Base-by-base conservation (phyloP, 2,329 filamentous ascomycete species). In the Aspergillus quadricinctus region DNA sequence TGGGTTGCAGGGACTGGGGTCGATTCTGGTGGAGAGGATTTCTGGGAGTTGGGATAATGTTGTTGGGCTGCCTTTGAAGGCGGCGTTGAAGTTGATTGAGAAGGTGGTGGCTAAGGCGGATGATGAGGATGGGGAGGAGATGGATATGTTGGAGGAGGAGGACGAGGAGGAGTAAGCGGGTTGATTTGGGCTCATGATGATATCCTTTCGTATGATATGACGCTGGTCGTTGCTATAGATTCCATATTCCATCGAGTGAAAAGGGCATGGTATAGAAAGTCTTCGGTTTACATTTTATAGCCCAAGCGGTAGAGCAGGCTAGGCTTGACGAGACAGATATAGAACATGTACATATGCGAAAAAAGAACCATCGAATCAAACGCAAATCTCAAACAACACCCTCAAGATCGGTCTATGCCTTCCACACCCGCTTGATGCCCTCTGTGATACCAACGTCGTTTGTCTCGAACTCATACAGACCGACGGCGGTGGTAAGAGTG, bases 401-500 rank as follows among this genome's bases (percentile, higher is more conserved):
- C 59, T 61, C 66, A 61, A 52, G 54, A 46, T 52, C 37, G 53
- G 53, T 70, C 66, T 71, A 76, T 69, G 94, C 93, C 69, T 83
- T 90, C 94, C 94, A 99, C 61, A 97, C 80, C 72, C 89, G 85
- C 83, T 89, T 91, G 64, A 97, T 82, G 31, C 87, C 88, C 82
- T 96, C 93, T 8, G 92, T 96, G 58, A 99, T 75, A 64, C 94
- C 94, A 52, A 99, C 91, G 66, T 99, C 94, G 72, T 97, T 97
- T 31, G 94, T 99, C 86, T 99, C 94, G 69, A 97, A 97, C 77
- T 97, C 93, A 78, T 99, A 99, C 69, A 97, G 82, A 56, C 92
- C 92, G 63, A 96, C 82, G 51, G 89, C 92, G 61, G 92, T 90
- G 52, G 90, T 79, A 57, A 93, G 80, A 10, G 95, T 97, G 58